Base-by-base conservation (phyloP, 2,329 filamentous ascomycete genomes). In the Arthrobotrys megalospora region DNA sequence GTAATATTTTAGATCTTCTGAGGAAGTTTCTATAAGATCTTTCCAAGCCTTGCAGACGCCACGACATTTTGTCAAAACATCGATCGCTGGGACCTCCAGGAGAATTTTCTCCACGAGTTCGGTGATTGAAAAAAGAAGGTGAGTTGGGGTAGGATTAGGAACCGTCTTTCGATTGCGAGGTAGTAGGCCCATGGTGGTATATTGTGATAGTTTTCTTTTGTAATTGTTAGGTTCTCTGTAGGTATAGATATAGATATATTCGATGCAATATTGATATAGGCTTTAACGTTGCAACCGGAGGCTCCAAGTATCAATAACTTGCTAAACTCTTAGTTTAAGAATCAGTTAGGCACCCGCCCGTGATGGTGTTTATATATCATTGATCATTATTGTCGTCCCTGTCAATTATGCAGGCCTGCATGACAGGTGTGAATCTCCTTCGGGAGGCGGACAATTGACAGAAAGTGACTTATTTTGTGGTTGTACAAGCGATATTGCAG, bases 31-130 rank as follows among this genome's bases (percentile, higher is more conserved):
- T 28, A 66, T 67, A 8, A 73, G 48, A 28, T 67, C 43, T 52
- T 28, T 73, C 70, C 70, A 73, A 38, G 41, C 43, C 38, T 48
- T 73, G 43, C 70, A 66, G 14, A 73, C 70, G 36, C 38, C 28
- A 10, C 70, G 60, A 19, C 70, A 73, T 28, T 19, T 73, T 6
- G 62, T 62, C 19, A 66, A 34, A 32, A 73, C 47, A 24, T 66
- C 52, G 11, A 73, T 60, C 10, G 70, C 62, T 3, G 70, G 70
- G 0, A 73, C n/a, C 4, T 60, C n/a, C 7, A 73, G 16, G 12
- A 73, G 48, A 7, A 73, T 62, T 52, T 36, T 43, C 19, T 73
- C 70, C 19, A 14, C 16, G 12, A 73, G 34, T 45, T 67, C 52
- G 16, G 70, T 62, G 6, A 50, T 67, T 41, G 52, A 28, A 8